phyloP scores from a whole-genome alignment of 768 basidiomycete genomes.

The Gelatoporia subvermispora region DNA sequence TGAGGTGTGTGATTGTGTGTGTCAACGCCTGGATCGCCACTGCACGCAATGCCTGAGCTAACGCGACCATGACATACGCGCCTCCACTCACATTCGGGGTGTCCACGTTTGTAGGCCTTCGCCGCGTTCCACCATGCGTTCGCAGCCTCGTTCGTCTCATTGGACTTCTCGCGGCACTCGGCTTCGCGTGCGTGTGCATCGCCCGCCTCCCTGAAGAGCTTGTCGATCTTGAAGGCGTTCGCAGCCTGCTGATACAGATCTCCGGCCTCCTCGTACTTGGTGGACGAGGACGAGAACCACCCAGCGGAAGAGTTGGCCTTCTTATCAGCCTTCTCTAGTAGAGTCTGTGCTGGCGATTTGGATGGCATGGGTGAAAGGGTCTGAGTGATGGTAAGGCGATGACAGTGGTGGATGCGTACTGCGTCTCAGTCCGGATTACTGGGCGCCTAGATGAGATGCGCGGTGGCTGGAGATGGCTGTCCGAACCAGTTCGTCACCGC shows the following conservation, averaged over 20 bases:
- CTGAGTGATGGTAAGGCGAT: not conserved
- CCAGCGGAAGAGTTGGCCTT: slow-evolving; percentile 77
- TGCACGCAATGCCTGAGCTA: slow-evolving; percentile 24
- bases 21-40: slow-evolving; percentile 87
- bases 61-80: not conserved
- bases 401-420: not conserved
- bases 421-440: not conserved
- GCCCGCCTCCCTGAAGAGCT: slow-evolving; percentile 86
- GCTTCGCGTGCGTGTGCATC: slow-evolving; percentile 92
- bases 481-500: no score
- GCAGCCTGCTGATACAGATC: slow-evolving; percentile 94
- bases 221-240: slow-evolving; percentile 90
- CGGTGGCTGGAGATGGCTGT: no score
- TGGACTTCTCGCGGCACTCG: slow-evolving; percentile 85
- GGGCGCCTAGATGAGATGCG: no score
- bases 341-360: slow-evolving; percentile 70
- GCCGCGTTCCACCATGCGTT: slow-evolving; percentile 99
- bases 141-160: slow-evolving; percentile 90
- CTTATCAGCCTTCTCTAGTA: slow-evolving; percentile 90
- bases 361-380: slow-evolving; percentile 44
- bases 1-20: slow-evolving; percentile 80
- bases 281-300: slow-evolving; percentile 82
- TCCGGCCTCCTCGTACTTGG: slow-evolving; percentile 93
- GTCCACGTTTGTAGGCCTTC: slow-evolving; percentile 90
- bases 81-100: slow-evolving; percentile 64